Evolutionary conservation across 495 filamentous ascomycete species (phyloP).

Genomic region (Astrothelium macrocarpum): DNA sequence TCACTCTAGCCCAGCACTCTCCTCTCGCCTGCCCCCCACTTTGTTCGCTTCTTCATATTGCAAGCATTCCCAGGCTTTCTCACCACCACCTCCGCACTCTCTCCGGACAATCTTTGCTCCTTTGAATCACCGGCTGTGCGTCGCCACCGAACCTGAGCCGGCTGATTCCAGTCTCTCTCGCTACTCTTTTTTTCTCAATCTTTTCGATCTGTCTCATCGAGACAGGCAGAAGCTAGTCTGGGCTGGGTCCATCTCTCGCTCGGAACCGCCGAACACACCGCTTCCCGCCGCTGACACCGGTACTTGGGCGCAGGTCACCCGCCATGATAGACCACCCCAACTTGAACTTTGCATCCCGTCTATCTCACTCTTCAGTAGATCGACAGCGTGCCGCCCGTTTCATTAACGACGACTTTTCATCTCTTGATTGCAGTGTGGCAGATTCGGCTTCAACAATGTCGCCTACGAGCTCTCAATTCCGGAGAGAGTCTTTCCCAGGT

Average conservation of each 20-base stretch:
- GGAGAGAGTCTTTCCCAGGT: background rate
- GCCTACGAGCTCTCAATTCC: background rate
- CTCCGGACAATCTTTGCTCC: constrained; percentile 4
- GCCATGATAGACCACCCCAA: constrained; percentile 4
- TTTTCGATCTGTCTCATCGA: background rate
- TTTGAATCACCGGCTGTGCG: background rate
- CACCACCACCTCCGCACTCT: background rate
- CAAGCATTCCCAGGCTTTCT: constrained; percentile 6
- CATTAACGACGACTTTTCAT: background rate
- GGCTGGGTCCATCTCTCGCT: no score
- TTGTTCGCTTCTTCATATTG: constrained; percentile 6
- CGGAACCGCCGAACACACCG: background rate
- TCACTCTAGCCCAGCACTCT: constrained; percentile 4
- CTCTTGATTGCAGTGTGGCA: background rate
- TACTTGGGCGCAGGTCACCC: constrained; percentile 3
- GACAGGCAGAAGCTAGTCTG: background rate
- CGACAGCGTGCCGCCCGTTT: background rate
- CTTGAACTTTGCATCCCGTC: constrained; percentile 2
- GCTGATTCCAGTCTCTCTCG: background rate
- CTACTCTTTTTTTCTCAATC: background rate
- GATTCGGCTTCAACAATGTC: constrained; percentile 1
- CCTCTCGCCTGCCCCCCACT: background rate
- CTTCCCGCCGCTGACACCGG: background rate
- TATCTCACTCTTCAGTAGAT: background rate
- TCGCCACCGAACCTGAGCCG: background rate